These are phyloP conservation scores for Haplosporangium sp. DNA, from an alignment of 371 early-diverging fungal species.

Conservation along the genomic window DNA sequence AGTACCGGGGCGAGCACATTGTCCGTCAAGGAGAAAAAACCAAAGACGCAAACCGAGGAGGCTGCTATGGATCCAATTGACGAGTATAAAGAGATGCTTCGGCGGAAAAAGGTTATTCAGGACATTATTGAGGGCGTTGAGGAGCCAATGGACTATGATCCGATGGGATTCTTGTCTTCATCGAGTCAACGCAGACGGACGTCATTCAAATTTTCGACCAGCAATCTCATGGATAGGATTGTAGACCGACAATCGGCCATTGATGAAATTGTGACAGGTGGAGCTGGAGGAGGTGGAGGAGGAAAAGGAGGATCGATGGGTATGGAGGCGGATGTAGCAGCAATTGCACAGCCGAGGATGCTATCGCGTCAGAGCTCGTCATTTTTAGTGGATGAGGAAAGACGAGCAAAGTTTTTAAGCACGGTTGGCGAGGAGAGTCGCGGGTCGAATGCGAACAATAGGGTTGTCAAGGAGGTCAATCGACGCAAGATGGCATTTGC, in stretches of 20 bases:
- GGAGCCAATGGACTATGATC: conserved; percentile 3
- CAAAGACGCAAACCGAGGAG: not conserved
- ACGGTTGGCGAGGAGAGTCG: conserved; percentile 43
- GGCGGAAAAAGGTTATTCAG: conserved; percentile 33
- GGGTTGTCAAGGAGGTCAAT: conserved; percentile 45
- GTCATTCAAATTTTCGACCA: conserved; percentile 1
- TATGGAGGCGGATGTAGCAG: conserved; percentile 10
- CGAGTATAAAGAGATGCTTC: conserved; percentile 29
- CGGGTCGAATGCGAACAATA: conserved; percentile 7
- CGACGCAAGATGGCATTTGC: conserved; percentile 48
- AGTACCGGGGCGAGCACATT: not conserved
- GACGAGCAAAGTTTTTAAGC: conserved; percentile 28
- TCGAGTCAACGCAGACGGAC: conserved; percentile 4
- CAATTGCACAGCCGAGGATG: conserved; percentile 23
- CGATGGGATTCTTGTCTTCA: not conserved
- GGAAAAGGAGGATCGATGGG: not conserved
- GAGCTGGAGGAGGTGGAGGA: no score
- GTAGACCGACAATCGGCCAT: conserved; percentile 8
- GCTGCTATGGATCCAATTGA: conserved; percentile 20
- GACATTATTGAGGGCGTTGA: conserved; percentile 36
- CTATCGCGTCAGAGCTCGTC: conserved; percentile 34
- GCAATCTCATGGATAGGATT: conserved; percentile 14
- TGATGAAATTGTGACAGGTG: not conserved
- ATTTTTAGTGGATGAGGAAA: conserved; percentile 43
- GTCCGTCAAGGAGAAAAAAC: not conserved